Base-by-base conservation (phyloP, 2,329 filamentous ascomycete genomes). In the Aspergillus sojae region DNA sequence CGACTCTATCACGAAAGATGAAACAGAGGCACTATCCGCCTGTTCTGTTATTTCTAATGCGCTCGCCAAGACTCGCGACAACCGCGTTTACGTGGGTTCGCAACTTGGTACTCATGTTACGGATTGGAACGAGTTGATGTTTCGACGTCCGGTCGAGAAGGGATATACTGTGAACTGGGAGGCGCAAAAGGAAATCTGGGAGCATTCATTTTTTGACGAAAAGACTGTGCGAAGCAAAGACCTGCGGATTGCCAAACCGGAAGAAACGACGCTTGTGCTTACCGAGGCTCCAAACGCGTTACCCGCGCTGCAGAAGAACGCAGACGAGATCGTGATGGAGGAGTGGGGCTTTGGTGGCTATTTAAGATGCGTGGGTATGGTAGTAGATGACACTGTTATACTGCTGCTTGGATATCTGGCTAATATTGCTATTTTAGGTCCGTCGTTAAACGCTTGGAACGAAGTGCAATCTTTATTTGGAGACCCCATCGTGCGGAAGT, bases 111-210 rank as follows among this genome's bases (percentile, higher is more conserved):
- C 89, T 10, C 85, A 88, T 62, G 96, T 94, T 77, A 89, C 86
- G 67, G 94, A 99, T 74, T 97, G 93, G 81, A 93, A 93, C 68
- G 94, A 97, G 76, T 88, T 96, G 23, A 86, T 88, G 10, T 97
- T 97, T 72, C 87, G 94, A 1, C 85, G 94, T 0, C 95, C 95
- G 0, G 91, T 98, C 1, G 95, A 99, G 78, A 96, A 94, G 78
- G 95, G 95, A 9, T 98, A 92, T 74, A 84, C 98, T 57, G 94
- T 98, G 65, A 97, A 94, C 74, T 99, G 95, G 95, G 95, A 99
- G 78, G 90, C 91, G 0, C 88, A 99, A 81, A 94, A 92, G 78
- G 94, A 95, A 73, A 92, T 99, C 58, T 99, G 95, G 95, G 93
- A 97, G 72, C 88, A 90, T 70, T 89, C 94, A 64, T 91, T 98